A percentile compares a stretch with the other conserved stretches of the same genome.
Evolutionary conservation across 179 eudicot genomes (phyloP).

Genomic region (Corrigiola litoralis): DNA sequence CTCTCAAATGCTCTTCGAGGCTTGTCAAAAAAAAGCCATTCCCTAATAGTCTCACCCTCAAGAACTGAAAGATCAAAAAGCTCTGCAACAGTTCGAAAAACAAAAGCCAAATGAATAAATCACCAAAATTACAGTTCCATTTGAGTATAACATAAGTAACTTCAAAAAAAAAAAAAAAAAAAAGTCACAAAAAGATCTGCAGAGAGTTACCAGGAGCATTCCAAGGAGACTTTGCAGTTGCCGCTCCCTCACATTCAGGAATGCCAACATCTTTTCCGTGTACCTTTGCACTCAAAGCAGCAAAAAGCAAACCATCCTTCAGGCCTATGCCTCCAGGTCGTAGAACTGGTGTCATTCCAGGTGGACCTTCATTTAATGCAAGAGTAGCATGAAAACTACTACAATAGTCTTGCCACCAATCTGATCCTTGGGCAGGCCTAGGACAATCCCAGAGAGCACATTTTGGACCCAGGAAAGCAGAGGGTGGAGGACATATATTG

Average conservation of each 20-base stretch:
- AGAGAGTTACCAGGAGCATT: conserved; percentile 81
- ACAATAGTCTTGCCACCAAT: conserved; percentile 82
- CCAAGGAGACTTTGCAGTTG: conserved; percentile 99
- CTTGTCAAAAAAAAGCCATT: conserved; percentile 98
- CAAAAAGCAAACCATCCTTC: conserved; percentile 80
- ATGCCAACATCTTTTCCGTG: conserved; percentile 89
- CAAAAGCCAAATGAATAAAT: not conserved
- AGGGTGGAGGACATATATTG: conserved; percentile 69
- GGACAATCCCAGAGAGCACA: conserved; percentile 99
- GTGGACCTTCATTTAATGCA: conserved; percentile 86
- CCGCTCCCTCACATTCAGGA: conserved; percentile 99
- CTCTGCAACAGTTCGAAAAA: conserved; percentile 50
- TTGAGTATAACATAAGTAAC: not conserved
- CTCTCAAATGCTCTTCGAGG: conserved; percentile 99
- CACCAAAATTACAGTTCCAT: not conserved
- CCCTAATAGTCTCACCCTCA: conserved; percentile 86
- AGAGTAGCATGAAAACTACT: conserved; percentile 71
- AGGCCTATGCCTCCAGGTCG: conserved; percentile 94
- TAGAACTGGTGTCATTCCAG: conserved; percentile 83
- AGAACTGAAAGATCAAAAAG: conserved; percentile 81
- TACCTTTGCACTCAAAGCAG: conserved; percentile 87
- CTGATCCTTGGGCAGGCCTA: conserved; percentile 81
- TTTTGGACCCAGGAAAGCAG: conserved; percentile 93
- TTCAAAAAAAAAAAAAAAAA: not conserved
- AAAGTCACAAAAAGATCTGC: not conserved